These are phyloP conservation scores for Boletus rubroflammeus DNA, from an alignment of 768 basidiomycete genomes.

Conservation along the genomic window DNA sequence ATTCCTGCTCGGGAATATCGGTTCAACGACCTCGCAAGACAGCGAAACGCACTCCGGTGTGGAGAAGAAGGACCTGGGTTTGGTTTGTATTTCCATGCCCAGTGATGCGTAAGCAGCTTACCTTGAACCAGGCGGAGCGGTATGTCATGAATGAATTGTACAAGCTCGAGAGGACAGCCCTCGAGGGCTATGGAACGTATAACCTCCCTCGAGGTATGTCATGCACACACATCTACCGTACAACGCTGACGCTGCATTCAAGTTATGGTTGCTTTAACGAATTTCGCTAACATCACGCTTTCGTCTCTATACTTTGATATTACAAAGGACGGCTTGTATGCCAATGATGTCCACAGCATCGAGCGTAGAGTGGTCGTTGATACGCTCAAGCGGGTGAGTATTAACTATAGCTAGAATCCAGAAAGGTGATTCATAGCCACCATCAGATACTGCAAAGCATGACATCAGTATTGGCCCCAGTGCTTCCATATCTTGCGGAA, in stretches of 20 bases:
- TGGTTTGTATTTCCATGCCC: constrained; percentile 45
- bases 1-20: constrained; percentile 82
- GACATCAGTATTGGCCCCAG: constrained; percentile 72
- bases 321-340: constrained; percentile 87
- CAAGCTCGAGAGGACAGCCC: constrained; percentile 60
- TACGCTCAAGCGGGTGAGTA: constrained; percentile 63
- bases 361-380: constrained; percentile 65
- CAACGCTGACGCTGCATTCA: constrained; percentile 4
- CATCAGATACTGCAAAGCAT: constrained; percentile 62
- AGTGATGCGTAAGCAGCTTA: constrained; percentile 3
- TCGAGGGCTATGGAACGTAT: constrained; percentile 66
- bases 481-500: constrained; percentile 88
- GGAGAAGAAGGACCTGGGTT: constrained; percentile 46
- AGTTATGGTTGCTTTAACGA: constrained; percentile 71
- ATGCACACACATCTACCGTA: neutral
- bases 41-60: neutral
- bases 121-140: constrained; percentile 59
- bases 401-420: neutral
- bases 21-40: constrained; percentile 23
- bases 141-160: constrained; percentile 86
- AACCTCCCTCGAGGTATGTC: constrained; percentile 77
- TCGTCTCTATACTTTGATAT: constrained; percentile 92
- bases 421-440: neutral
- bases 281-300: constrained; percentile 79
- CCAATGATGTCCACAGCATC: constrained; percentile 46